Base-by-base conservation (phyloP, 2,329 filamentous ascomycete genomes). In the Alternaria novae-zelandiae region DNA sequence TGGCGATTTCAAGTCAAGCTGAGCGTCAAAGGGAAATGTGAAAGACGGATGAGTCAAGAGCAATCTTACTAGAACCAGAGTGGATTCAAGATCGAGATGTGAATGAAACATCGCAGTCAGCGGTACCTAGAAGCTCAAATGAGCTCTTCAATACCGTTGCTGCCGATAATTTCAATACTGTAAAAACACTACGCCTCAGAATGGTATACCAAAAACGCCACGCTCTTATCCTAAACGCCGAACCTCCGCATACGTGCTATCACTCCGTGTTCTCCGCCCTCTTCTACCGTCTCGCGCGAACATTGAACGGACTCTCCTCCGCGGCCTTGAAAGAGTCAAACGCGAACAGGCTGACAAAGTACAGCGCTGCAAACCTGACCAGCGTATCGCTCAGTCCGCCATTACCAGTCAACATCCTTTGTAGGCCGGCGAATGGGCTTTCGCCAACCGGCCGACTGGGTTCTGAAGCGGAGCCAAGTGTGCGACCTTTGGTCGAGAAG, bases 281-380 rank as follows among this genome's bases (percentile, higher is more conserved):
- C 26, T 15, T 56, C 46, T 53, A 72, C 47, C 68, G 67, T 61
- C 71, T 63, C 25, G 69, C 72, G 67, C 76, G 74, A 8, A 83
- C 74, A 60, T 76, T 79, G 68, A 83, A 84, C 7, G 81, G 76
- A 66, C 82, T 83, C 58, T 78, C 76, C 65, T 82, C 77, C 6
- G 83, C 83, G 5, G 82, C 79, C 65, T 75, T 75, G 63, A 77
- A 80, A 23, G 80, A 73, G 72, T 84, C 82, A 54, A 84, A 81
- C 7, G 79, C 78, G 56, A 84, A 83, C 57, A 85, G 65, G 58
- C 80, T 84, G 32, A 78, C 75, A 6, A 84, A 68, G 66, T 84
- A 85, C 53, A 85, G 65, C 41, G 79, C 82, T n/a, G 84, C 50
- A 60, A 85, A 85, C 57, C 83, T 70, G 46, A 84, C 78, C 13